phyloP scores from a whole-genome alignment of 495 filamentous ascomycete species.

The Aspergillus egyptiacus region DNA sequence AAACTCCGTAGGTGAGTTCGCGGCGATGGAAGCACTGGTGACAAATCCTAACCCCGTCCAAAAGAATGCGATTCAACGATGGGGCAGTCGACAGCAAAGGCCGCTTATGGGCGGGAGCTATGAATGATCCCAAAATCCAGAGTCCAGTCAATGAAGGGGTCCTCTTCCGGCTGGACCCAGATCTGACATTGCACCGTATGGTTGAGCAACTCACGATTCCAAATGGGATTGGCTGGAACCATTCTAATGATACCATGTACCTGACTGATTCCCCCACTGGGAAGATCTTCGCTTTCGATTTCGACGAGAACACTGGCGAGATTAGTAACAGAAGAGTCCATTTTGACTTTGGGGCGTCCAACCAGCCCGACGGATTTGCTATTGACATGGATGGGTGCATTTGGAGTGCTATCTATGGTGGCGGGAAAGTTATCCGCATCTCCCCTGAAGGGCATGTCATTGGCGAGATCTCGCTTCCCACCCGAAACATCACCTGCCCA shows the following conservation, averaged over 20 bases:
- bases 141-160: constrained; percentile 40
- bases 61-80: constrained; percentile 67
- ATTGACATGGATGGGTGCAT: constrained; percentile 67
- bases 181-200: constrained; percentile 53
- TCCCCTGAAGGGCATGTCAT: constrained; percentile 57
- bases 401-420: constrained; percentile 75
- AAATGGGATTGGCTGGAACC: constrained; percentile 74
- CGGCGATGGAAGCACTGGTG: neutral
- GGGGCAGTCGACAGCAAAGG: constrained; percentile 76
- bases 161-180: constrained; percentile 59
- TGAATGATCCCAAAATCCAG: constrained; percentile 63
- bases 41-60: constrained; percentile 5
- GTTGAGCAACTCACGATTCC: constrained; percentile 68
- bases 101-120: constrained; percentile 82
- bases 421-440: constrained; percentile 61
- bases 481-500: constrained; percentile 64
- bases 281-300: constrained; percentile 71
- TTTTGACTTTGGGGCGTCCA: constrained; percentile 35
- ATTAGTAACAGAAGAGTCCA: constrained; percentile 59
- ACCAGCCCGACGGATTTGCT: constrained; percentile 68
- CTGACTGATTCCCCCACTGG: constrained; percentile 72
- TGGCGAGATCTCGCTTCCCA: constrained; percentile 61
- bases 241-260: constrained; percentile 70
- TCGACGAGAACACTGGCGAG: constrained; percentile 53
- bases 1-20: constrained; percentile 42